Evolutionary conservation across 2,329 filamentous ascomycete species (phyloP).

Genomic region (Arthroderma sp.): DNA sequence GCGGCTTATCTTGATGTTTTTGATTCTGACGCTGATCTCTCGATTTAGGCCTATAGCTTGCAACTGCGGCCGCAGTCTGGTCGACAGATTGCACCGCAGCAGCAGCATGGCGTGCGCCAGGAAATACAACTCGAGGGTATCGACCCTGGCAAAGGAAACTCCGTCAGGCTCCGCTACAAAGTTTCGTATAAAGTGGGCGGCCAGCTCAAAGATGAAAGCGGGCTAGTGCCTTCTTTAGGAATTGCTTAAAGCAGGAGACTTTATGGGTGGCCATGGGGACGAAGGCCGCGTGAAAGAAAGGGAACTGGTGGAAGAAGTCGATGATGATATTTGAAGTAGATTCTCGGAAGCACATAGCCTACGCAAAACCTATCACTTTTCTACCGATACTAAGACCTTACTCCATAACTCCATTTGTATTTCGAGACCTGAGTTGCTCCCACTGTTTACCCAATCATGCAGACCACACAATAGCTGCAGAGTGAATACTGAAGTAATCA

Average conservation of each 20-base stretch:
- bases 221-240: slow-evolving; percentile 67
- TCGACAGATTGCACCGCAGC: slow-evolving; percentile 55
- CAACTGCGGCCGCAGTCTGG: slow-evolving; percentile 76
- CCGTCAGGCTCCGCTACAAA: slow-evolving; percentile 84
- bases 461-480: no score
- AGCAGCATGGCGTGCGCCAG: slow-evolving; percentile 69
- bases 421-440: no score
- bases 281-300: neutral
- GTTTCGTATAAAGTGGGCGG: slow-evolving; percentile 61
- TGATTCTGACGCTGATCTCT: neutral
- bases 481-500: no score
- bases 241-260: slow-evolving; percentile 41
- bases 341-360: no score
- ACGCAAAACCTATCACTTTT: no score
- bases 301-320: slow-evolving; percentile 1
- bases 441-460: no score
- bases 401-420: no score
- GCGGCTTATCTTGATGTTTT: neutral
- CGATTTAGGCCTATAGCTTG: slow-evolving; percentile 57
- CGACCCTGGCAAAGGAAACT: slow-evolving; percentile 56
- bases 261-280: no score
- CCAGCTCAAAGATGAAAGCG: slow-evolving; percentile 58
- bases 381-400: no score
- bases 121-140: slow-evolving; percentile 65
- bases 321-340: no score